A percentile compares a stretch with the other conserved stretches of the same genome.
Evolutionary conservation across 2,329 filamentous ascomycete genomes (phyloP).

Genomic region (Verruconis gallopava): DNA sequence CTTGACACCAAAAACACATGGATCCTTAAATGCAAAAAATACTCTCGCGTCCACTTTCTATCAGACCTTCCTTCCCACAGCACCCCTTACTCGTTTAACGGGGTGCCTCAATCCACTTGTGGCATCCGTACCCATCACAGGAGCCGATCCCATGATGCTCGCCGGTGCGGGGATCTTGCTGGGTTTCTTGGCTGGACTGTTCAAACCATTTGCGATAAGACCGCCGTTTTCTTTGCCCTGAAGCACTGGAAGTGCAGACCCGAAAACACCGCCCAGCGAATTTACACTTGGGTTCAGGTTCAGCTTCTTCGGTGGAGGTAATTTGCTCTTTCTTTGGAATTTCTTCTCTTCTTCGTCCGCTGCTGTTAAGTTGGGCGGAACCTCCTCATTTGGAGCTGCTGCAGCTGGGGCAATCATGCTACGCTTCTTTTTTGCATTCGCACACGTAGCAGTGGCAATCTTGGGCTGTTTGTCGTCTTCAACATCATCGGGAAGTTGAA

Average conservation of each 20-base stretch:
- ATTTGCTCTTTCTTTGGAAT: constrained; percentile 7
- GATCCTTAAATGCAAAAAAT: too few relatives aligned
- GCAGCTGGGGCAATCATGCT: background rate
- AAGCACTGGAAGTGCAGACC: constrained; percentile 5
- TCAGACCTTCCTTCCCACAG: background rate
- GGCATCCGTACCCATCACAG: background rate
- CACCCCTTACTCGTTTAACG: background rate
- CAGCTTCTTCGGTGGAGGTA: constrained; percentile 10
- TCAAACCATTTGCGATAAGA: background rate
- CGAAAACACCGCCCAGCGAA: background rate
- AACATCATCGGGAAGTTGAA: constrained; percentile 10
- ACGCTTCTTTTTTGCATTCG: constrained; percentile 3
- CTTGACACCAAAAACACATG: too few relatives aligned
- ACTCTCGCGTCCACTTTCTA: background rate
- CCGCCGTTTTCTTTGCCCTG: constrained; percentile 8
- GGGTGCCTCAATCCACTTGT: background rate
- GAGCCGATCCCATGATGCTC: background rate
- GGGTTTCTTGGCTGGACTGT: constrained; percentile 5
- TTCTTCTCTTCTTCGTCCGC: background rate
- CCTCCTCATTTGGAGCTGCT: background rate
- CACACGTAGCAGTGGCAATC: constrained; percentile 3
- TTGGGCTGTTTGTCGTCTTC: constrained; percentile 7
- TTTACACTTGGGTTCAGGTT: constrained; percentile 10
- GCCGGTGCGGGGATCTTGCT: background rate
- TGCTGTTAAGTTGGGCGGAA: background rate